Evolutionary conservation across 345 rosid genomes (phyloP).

Genomic region (Melaleuca quinquenervia): DNA sequence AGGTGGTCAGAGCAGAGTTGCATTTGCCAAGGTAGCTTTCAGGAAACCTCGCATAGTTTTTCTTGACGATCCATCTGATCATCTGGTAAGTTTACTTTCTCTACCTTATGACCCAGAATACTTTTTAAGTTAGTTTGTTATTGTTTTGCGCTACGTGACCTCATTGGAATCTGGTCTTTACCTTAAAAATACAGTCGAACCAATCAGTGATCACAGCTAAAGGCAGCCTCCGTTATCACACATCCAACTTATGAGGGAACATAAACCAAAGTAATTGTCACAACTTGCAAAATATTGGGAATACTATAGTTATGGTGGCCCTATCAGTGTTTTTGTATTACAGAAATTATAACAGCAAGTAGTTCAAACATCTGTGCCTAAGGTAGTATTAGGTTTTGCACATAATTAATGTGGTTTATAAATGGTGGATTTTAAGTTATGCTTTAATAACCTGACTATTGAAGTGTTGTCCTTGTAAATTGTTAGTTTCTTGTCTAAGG

Average conservation of each 20-base stretch:
- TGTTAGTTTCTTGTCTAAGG: neutral
- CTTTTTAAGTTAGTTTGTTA: neutral
- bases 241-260: neutral
- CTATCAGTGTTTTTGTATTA: neutral
- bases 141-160: neutral
- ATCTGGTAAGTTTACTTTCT: neutral
- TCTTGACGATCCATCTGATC: neutral
- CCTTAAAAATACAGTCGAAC: neutral
- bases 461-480: neutral
- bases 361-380: neutral
- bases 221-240: neutral
- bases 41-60: neutral
- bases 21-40: neutral
- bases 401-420: neutral
- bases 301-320: neutral
- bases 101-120: neutral
- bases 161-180: neutral
- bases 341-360: neutral
- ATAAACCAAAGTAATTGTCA: neutral
- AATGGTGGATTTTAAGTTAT: neutral
- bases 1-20: neutral
- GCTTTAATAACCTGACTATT: neutral
- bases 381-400: neutral
- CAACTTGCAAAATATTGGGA: neutral
- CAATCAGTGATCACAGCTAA: fast-evolving